A percentile compares a stretch with the other conserved stretches of the same genome.
These are phyloP conservation scores for Leccinum griseonigrum DNA, from an alignment of 1,284 basidiomycete species.

Conservation along the genomic window DNA sequence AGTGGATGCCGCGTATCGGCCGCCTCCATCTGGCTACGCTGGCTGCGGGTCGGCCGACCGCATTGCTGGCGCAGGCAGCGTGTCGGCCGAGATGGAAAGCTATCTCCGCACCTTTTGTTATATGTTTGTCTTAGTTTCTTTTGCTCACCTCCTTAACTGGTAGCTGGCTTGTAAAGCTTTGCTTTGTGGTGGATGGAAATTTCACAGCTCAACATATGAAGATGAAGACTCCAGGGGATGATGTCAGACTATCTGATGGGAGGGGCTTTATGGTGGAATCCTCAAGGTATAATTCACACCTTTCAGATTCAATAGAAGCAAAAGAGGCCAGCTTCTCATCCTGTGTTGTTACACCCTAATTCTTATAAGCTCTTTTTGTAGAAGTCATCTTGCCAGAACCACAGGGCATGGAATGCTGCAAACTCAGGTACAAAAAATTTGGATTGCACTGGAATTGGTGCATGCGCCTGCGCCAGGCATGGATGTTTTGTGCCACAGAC, in stretches of 20 bases:
- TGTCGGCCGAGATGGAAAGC: too few species aligned
- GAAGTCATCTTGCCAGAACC: background rate
- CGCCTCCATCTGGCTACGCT: too few species aligned
- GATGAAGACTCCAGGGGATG: conserved; percentile 8
- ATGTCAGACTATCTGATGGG: conserved; percentile 6
- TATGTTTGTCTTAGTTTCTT: too few species aligned
- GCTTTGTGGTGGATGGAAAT: conserved; percentile 6
- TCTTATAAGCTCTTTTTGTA: background rate
- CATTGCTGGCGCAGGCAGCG: too few species aligned
- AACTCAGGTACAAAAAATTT: background rate
- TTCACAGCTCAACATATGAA: conserved; percentile 17
- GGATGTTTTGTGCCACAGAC: background rate
- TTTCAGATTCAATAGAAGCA: too few species aligned
- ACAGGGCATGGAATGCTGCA: background rate
- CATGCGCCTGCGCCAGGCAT: background rate
- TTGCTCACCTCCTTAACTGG: background rate
- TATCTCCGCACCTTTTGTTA: too few species aligned
- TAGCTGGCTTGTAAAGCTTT: background rate
- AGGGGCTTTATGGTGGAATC: background rate
- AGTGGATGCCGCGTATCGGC: too few species aligned
- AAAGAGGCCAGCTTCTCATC: too few species aligned
- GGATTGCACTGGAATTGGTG: background rate
- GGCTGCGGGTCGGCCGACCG: too few species aligned
- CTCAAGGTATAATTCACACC: too few species aligned
- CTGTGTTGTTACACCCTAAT: too few species aligned